phyloP scores from a whole-genome alignment of 768 basidiomycete genomes.

The Termitomyces sp. region DNA sequence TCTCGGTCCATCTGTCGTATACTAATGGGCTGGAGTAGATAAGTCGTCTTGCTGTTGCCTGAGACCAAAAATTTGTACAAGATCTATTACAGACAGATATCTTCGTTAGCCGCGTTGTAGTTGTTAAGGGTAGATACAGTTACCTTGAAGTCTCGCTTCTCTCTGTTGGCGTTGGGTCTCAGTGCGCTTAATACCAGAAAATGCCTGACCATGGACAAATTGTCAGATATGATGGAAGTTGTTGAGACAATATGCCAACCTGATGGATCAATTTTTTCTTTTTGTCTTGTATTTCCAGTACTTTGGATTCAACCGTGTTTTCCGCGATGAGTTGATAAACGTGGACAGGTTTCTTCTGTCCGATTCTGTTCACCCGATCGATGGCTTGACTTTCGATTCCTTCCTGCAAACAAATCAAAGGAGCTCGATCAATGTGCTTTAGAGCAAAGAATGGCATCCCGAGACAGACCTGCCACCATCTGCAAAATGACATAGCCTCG shows the following conservation, averaged over 20 bases:
- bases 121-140: conserved; percentile 8
- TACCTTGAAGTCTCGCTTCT: conserved; percentile 80
- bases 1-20: neutral
- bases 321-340: conserved; percentile 91
- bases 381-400: conserved; percentile 85
- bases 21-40: neutral
- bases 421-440: conserved; percentile 4
- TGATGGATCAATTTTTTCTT: conserved; percentile 79
- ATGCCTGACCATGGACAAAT: conserved; percentile 47
- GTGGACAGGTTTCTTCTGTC: conserved; percentile 77
- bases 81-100: conserved; percentile 33
- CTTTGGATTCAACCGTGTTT: conserved; percentile 84
- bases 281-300: conserved; percentile 80
- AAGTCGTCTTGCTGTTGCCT: conserved; percentile 16
- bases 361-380: conserved; percentile 79
- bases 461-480: conserved; percentile 69
- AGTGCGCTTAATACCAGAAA: conserved; percentile 73
- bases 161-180: conserved; percentile 74
- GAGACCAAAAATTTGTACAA: conserved; percentile 53
- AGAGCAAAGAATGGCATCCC: neutral
- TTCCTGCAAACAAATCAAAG: conserved; percentile 36
- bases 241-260: conserved; percentile 29
- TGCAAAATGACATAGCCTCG: conserved; percentile 18
- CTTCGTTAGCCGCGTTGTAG: neutral
- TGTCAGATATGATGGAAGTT: neutral